These are phyloP conservation scores for Phytophthora sp. DNA, from an alignment of 352 stramenopile genomes.

Conservation along the genomic window DNA sequence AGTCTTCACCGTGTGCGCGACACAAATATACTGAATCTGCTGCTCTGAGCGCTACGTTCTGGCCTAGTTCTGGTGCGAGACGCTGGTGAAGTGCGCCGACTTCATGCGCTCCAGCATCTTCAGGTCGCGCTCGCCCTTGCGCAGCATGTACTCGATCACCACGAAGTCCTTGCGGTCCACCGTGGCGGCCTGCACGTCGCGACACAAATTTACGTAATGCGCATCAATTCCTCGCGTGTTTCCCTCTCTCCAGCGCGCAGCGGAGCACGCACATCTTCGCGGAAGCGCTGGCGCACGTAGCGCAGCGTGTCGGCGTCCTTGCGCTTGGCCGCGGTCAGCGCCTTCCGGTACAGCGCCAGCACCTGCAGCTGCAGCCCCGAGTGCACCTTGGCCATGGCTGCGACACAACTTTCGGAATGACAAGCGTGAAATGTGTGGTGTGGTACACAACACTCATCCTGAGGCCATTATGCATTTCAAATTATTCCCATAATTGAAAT, in stretches of 20 bases:
- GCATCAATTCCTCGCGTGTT: too few relatives aligned
- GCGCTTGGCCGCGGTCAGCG: conserved; percentile 52
- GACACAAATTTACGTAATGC: background rate
- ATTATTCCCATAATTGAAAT: too few relatives aligned
- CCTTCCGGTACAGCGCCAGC: conserved; percentile 72
- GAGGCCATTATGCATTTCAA: too few relatives aligned
- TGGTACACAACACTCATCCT: too few relatives aligned
- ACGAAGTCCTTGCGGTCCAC: conserved; percentile 79
- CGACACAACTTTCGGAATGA: background rate
- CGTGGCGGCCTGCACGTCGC: conserved; percentile 39
- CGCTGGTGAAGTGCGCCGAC: conserved; percentile 53
- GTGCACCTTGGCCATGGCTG: conserved; percentile 43
- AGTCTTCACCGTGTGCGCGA: background rate
- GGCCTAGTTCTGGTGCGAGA: conserved; percentile 31
- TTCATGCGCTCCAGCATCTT: conserved; percentile 83
- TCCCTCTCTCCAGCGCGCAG: background rate
- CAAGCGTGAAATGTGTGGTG: too few relatives aligned
- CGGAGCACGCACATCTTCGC: conserved; percentile 57
- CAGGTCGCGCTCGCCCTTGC: conserved; percentile 84
- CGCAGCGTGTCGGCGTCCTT: conserved; percentile 56
- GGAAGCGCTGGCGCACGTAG: conserved; percentile 84
- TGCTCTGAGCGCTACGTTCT: too few relatives aligned
- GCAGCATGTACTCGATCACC: conserved; percentile 86
- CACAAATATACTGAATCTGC: background rate
- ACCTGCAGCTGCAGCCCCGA: conserved; percentile 86